Base-by-base conservation (phyloP, 352 stramenopile species). In the Nothophytophthora sp. region DNA sequence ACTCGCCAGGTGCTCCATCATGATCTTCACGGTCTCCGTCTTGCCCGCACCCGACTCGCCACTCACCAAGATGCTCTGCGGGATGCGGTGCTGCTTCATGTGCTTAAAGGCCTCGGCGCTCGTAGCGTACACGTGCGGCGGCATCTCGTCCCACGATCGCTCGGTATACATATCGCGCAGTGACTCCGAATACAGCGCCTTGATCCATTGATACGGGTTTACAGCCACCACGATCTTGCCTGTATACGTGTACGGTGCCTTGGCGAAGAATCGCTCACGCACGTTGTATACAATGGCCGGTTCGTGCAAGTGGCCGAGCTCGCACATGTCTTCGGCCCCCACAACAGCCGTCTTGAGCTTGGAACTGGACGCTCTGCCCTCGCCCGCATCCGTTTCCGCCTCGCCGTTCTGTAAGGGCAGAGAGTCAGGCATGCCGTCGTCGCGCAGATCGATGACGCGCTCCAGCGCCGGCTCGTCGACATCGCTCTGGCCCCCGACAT, bases 181-280 rank as follows among this genome's bases (percentile, higher is more conserved):
- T 39, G 82, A 70, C 33, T 96, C 76, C 7, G 76, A 82, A 67
- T 98, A 97, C 36, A 96, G 63, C 15, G 72, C 44, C 52, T 90
- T 84, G 55, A 96, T 79, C 87, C 88, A 96, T 33, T 82, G 79
- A 59, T 98, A 99, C 28, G 96, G 96, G 63, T 99, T 99, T 33
- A 98, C 86, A 1, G 96, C 95, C 34, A 99, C 89, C 20, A 99
- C 86, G 69, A 99, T 99, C 57, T 98, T 94, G 28, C 96, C 96
- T 28, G 97, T 98, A 61, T 97, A 97, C 33, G 96, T 99, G 76
- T 99, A 99, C 1, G 96, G 96, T 51, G 88, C 73, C 36, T 81
- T 64, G n/a, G 74, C 70, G 22, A 84, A 83, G 61, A 96, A 96
- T 12, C 91, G 81, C 47, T 76, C 68, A 28, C 88, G 79, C 27